A percentile compares a stretch with the other conserved stretches of the same genome.
These are phyloP conservation scores for Lentinus polychrous DNA, from an alignment of 1,284 basidiomycete genomes.

Conservation along the genomic window DNA sequence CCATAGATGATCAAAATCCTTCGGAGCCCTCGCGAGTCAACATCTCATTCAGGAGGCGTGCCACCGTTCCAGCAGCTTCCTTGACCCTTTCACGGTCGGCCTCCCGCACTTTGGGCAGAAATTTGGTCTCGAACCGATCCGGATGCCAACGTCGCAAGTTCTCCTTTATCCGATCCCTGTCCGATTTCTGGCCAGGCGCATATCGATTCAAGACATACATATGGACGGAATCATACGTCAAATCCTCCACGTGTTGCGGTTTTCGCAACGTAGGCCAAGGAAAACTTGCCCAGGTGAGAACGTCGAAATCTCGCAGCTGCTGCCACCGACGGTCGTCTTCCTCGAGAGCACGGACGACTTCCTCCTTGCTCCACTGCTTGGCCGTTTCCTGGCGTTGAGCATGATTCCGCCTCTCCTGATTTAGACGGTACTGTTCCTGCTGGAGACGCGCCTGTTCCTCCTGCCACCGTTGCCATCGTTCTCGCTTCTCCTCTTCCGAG, in stretches of 20 bases:
- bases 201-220: conserved; percentile 54
- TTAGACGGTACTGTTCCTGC: conserved; percentile 50
- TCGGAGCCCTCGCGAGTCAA: conserved; percentile 16
- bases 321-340: conserved; percentile 54
- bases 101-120: conserved; percentile 36
- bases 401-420: conserved; percentile 42
- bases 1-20: conserved; percentile 18
- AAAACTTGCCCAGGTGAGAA: conserved; percentile 48
- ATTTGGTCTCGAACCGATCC: conserved; percentile 34
- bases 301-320: conserved; percentile 29
- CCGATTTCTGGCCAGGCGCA: conserved; percentile 37
- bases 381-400: conserved; percentile 33
- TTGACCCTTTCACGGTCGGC: conserved; percentile 36
- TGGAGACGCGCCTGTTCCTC: conserved; percentile 52
- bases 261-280: conserved; percentile 65
- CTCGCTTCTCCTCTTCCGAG: conserved; percentile 10
- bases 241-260: conserved; percentile 48
- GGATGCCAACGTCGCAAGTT: conserved; percentile 44
- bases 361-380: conserved; percentile 44
- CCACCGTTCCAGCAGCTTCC: conserved; percentile 36
- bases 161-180: conserved; percentile 57
- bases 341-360: conserved; percentile 44
- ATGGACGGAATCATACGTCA: conserved; percentile 46
- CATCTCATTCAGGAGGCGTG: conserved; percentile 51
- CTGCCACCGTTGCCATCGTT: conserved; percentile 19